Evolutionary conservation across 495 filamentous ascomycete species (phyloP), one percentile per base, ranked within the genome.

Genomic region (Lasiosphaeria miniovina): DNA sequence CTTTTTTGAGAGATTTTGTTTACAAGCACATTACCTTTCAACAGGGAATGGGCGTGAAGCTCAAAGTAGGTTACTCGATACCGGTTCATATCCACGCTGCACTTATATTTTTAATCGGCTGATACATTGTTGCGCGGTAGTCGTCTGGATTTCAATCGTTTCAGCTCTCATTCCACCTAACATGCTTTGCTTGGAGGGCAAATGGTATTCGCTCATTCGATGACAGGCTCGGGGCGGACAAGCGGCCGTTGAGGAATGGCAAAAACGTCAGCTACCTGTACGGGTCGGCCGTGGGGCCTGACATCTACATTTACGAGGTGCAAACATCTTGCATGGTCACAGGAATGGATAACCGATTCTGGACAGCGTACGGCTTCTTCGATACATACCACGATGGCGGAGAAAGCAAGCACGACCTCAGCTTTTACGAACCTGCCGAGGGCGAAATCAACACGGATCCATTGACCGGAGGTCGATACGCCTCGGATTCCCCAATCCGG

Each of bases 301-400:
- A 46, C 1, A 54, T 49, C 9, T 57, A 57, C 43, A 34, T 67
- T 9, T 54, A 67, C 58, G 61, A 67, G 12, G 58, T 58, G 0
- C 64, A 67, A 45, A 43, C 64, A 11, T 67, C 64, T 0, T 54
- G 51, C 58, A 61, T 59, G 55, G 45, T 67, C 51, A 51, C 49
- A 7, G 64, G 64, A 31, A 15, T 64, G 7, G 61, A 61, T 43
- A 59, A 64, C 55, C 32, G 12, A 15, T 55, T 50, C 36, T 67
- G 61, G 61, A 61, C 61, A 11, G 59, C 61, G 12, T 60, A 67
- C 50, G 61, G 53, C 3, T 55, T 64, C 49, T 64, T 67, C 35
- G 64, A 67, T 46, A 64, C 64, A 2, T 67, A 67, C 36, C 58
- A 67, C 10, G 64, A 67, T 32, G 49, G 55, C 11, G 55, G 61